Evolutionary conservation across 2,329 filamentous ascomycete genomes (phyloP), one percentile per base, ranked within the genome.

Genomic region (Cercospora sp.): DNA sequence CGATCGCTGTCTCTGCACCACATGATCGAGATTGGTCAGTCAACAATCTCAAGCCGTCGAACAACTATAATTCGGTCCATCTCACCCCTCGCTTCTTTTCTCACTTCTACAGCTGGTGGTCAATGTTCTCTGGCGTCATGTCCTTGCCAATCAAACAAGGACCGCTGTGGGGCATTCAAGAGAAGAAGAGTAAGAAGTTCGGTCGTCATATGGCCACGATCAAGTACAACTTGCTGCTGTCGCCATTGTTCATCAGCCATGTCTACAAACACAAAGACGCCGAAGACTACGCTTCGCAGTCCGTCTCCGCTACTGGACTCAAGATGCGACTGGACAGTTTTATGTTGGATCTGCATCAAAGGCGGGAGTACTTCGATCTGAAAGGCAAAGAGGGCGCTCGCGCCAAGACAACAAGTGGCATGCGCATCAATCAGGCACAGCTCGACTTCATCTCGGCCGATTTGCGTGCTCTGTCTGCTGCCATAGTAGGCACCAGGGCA

Each of bases 111-210:
- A 89, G 90, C 66, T 99, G 95, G 95, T 98, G 94, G 93, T 94
- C 91, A 0, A 88, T 98, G 73, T 99, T 99, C 80, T 93, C 93
- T 8, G 94, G 94, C 1, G 91, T 94, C 8, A 93, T 98, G 89
- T 96, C 94, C 10, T 85, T 99, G 30, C 96, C 95, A 10, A 91
- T 99, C 66, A 92, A 95, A 0, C 96, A 99, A 82, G 95, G 95
- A 16, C 86, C 87, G 58, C 85, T 99, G 3, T 99, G 94, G 89
- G 94, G 94, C 5, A 93, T 93, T 0, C 87, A 93, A 26, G 95
- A 97, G 74, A 97, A 97, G 83, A 95, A 93, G 57, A 97, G 93
- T 84, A 99, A 99, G 82, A 99, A 99, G 79, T 99, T 99, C 78
- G 94, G 94, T 13, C 88, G 95, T 61, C 96, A 99, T 80, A 83